Conservation (phyloP, 1,284 basidiomycete species). For the Athelia sp. region DNA sequence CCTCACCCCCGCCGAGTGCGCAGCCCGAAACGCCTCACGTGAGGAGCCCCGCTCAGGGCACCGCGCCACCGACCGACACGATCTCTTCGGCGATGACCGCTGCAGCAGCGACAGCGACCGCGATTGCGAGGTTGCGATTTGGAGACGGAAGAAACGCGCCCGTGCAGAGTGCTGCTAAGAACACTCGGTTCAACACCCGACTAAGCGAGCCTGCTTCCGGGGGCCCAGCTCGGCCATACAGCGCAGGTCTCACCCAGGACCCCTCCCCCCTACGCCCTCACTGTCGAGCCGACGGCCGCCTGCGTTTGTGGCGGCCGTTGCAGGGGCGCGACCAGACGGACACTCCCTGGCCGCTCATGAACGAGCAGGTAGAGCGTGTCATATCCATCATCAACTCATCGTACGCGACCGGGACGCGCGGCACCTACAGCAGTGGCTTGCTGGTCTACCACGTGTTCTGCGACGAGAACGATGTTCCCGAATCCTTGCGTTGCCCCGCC, state of each 20-base stretch:
- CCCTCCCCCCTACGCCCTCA: conserved; percentile 17
- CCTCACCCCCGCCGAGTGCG: conserved; percentile 3
- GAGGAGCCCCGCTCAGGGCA: too few species aligned
- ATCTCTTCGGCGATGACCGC: conserved; percentile 2
- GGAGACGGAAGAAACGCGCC: not conserved
- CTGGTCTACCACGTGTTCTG: conserved; percentile 26
- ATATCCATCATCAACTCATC: conserved; percentile 4
- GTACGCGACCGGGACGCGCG: conserved; percentile 17
- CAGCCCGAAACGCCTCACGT: too few species aligned
- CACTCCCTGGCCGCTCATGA: conserved; percentile 3
- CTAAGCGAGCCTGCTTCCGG: not conserved
- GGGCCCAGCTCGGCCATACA: conserved; percentile 8
- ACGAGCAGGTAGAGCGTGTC: conserved; percentile 14
- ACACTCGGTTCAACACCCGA: not conserved
- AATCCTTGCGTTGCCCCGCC: conserved; percentile 13
- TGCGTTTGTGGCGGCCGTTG: conserved; percentile 16
- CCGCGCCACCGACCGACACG: too few species aligned
- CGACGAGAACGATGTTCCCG: conserved; percentile 15
- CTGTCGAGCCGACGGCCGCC: conserved; percentile 15
- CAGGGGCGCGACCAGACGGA: not conserved
- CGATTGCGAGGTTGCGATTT: conserved; percentile 1
- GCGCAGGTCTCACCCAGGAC: conserved; percentile 5
- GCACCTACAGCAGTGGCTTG: conserved; percentile 22
- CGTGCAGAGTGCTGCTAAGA: not conserved
- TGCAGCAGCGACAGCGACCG: not conserved